A percentile compares a stretch with the other conserved stretches of the same genome.
These are phyloP conservation scores for Sphagnum magellanicum DNA, from an alignment of 228 moss, liverwort and hornwort genomes.

Conservation along the genomic window DNA sequence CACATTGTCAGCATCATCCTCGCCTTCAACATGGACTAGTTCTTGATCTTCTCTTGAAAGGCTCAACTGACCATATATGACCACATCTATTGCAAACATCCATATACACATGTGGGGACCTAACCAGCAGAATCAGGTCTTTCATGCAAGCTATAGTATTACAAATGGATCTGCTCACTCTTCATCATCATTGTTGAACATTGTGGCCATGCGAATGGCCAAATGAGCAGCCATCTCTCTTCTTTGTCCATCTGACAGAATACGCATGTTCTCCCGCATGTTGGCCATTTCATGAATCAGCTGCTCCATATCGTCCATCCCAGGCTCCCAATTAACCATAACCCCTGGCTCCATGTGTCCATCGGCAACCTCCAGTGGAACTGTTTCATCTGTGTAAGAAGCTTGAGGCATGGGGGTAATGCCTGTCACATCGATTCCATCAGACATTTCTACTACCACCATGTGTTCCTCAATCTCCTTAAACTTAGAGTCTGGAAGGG, in stretches of 20 bases:
- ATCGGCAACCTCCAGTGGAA: constrained; percentile 3
- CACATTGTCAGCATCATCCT: no score
- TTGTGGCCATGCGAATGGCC: constrained; percentile 90
- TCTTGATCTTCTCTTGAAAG: no score
- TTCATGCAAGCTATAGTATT: no score
- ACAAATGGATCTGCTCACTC: constrained; percentile 10
- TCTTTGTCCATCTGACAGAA: constrained; percentile 79
- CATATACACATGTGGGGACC: no score
- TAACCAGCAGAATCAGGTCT: no score
- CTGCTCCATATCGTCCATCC: constrained; percentile 67
- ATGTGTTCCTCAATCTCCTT: constrained; percentile 31
- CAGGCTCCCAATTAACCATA: constrained; percentile 11
- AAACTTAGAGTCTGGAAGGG: constrained; percentile 17
- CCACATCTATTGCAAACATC: no score
- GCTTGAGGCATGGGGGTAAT: constrained; percentile 18
- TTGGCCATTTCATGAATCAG: constrained; percentile 85
- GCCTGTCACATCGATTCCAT: constrained; percentile 51
- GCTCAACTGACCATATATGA: no score
- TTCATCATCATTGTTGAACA: constrained; percentile 51
- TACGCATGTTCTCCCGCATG: constrained; percentile 86
- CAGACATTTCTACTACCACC: constrained; percentile 35
- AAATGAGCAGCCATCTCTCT: constrained; percentile 86
- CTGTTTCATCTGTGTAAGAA: constrained; percentile 5
- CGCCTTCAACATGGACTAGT: no score
- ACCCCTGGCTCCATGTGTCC: constrained; percentile 7